Evolutionary conservation across 139 green algal genomes (phyloP).

Genomic region (Desmodesmus armatus): DNA sequence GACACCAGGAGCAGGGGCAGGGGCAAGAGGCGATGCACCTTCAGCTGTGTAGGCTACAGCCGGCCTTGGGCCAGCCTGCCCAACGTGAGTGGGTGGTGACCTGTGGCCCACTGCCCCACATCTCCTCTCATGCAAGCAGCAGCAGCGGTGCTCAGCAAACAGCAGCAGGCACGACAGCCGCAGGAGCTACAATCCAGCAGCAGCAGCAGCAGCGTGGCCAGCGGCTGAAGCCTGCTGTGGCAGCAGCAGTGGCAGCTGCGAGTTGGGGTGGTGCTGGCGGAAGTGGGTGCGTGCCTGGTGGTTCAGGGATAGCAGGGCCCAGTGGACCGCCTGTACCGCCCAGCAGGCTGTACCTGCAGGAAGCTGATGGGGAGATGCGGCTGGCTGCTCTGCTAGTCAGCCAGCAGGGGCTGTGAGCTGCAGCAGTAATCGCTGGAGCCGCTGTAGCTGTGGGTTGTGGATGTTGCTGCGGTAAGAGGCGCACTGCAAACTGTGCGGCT

Average conservation of each 20-base stretch:
- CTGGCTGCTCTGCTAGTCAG: slow-evolving; percentile 27
- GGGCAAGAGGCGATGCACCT: too few species aligned
- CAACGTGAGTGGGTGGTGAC: slow-evolving; percentile 43
- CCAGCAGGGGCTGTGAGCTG: not conserved
- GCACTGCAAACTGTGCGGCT: not conserved
- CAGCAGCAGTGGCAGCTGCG: slow-evolving; percentile 10
- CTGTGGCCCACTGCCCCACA: not conserved
- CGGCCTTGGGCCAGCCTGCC: not conserved
- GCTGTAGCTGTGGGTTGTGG: not conserved
- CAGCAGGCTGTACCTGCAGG: slow-evolving; percentile 46
- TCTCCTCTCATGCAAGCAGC: not conserved
- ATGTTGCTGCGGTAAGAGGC: not conserved
- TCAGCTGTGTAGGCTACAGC: not conserved
- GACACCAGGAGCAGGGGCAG: not conserved
- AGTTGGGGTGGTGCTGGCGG: not conserved
- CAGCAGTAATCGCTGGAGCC: not conserved
- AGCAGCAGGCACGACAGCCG: slow-evolving; percentile 13
- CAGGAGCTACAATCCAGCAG: not conserved
- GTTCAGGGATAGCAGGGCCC: not conserved
- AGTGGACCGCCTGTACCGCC: not conserved
- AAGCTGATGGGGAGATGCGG: slow-evolving; percentile 45
- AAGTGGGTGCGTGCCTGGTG: not conserved
- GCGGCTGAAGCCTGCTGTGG: not conserved
- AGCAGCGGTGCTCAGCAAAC: not conserved
- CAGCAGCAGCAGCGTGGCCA: not conserved